These are phyloP conservation scores for Colletotrichum higginsianum DNA, from an alignment of 2,329 filamentous ascomycete species.

Conservation along the genomic window DNA sequence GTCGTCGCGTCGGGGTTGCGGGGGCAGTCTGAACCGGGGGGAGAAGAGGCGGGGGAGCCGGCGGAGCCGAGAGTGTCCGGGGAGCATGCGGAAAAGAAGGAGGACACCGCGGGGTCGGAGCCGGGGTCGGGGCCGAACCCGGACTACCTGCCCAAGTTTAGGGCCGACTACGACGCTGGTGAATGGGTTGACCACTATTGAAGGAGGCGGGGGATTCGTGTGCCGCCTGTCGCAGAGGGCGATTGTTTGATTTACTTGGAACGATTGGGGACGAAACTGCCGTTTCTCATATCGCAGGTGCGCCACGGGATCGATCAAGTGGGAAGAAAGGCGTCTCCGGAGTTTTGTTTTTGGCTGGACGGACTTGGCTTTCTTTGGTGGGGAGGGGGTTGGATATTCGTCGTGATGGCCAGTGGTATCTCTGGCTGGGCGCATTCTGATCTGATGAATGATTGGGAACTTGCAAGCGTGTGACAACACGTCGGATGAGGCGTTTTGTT, in stretches of 20 bases:
- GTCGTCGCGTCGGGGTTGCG: neutral
- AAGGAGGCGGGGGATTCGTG: neutral
- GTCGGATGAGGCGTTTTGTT: neutral
- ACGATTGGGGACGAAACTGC: neutral
- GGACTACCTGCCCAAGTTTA: conserved; percentile 21
- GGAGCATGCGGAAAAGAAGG: neutral
- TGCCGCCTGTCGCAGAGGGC: neutral
- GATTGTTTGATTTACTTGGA: too few relatives aligned
- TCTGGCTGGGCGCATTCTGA: neutral
- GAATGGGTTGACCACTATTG: neutral
- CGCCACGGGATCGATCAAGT: too few relatives aligned
- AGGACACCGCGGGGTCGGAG: neutral
- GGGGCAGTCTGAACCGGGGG: neutral
- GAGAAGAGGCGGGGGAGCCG: too few relatives aligned
- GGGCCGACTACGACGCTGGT: neutral
- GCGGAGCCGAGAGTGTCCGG: too few relatives aligned
- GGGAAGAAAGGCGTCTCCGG: too few relatives aligned
- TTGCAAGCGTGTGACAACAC: too few relatives aligned
- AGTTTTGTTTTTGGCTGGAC: too few relatives aligned
- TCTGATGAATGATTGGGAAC: neutral
- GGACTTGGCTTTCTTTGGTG: too few relatives aligned
- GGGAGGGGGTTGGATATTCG: too few relatives aligned
- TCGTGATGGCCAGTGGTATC: neutral
- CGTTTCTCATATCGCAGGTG: too few relatives aligned
- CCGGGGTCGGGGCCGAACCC: neutral